Base-by-base conservation (phyloP, 768 basidiomycete genomes). In the Lyophyllum semitale region DNA sequence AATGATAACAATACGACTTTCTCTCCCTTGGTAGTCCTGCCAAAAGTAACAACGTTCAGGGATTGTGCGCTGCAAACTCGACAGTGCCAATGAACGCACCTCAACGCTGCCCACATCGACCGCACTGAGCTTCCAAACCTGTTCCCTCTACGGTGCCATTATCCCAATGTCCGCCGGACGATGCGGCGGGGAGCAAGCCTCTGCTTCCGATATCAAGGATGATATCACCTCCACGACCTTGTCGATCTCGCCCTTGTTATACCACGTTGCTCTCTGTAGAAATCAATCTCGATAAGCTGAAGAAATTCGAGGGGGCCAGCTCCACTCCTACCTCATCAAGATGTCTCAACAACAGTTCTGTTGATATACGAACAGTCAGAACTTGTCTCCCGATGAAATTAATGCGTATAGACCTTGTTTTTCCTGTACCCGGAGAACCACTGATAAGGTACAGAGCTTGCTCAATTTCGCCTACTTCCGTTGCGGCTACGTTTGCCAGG, bases 31-130 rank as follows among this genome's bases (percentile, higher is more conserved):
- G 55, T 76, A 81, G 59, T 81, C 79, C 75, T 75, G 52, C 23
- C 27, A 9, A 33, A 23, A 25, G n/a, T 12, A 23, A 53, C 20
- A 1, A 54, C 57, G n/a, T 29, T 41, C 22, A 48, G 12, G 18
- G 27, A 46, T 43, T 30, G n/a, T 26, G 45, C 25, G 18, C 33
- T 22, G 35, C 12, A 45, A 13, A 40, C 43, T 47, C 12, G 27
- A 32, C 11, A 4, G 37, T 22, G 23, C 18, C 6, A 37, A 43
- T 55, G 20, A 6, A 29, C 47, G 37, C 22, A 12, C 78, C 70
- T 82, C 80, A 29, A 82, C 77, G 38, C 77, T 82, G 7, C 80
- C 80, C 42, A 82, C 79, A 60, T 80, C 78, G 13, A 82, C 79
- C 9, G 71, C 73, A 57, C 65, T 63, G 43, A 79, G 60, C 29